Evolutionary conservation across 441 rosid genomes (phyloP).

Genomic region (Francoa sonchifolia): DNA sequence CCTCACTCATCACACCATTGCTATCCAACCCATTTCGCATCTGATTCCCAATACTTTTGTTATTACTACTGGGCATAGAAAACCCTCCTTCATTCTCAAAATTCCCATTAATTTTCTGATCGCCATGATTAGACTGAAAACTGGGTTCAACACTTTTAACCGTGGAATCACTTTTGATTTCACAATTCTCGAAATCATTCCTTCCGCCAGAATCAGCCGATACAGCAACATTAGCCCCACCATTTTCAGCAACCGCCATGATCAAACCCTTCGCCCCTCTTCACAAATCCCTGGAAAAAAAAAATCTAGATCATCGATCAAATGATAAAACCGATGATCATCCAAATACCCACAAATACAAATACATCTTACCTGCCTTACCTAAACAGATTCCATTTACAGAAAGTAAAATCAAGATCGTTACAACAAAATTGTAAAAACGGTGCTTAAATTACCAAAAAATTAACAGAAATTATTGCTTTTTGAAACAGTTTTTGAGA

Average conservation of each 20-base stretch:
- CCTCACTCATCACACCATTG: conserved; percentile 17
- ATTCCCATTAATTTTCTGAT: conserved; percentile 16
- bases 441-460: neutral
- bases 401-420: neutral
- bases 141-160: conserved; percentile 17
- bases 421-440: conserved; percentile 1
- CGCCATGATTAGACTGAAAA: conserved; percentile 14
- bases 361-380: neutral
- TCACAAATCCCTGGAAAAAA: neutral
- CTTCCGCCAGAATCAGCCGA: conserved; percentile 32
- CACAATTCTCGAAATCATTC: conserved; percentile 34
- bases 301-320: too few relatives aligned
- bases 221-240: conserved; percentile 54
- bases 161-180: conserved; percentile 28
- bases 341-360: too few relatives aligned
- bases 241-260: conserved; percentile 92
- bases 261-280: conserved; percentile 15
- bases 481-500: too few relatives aligned
- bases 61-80: neutral
- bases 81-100: conserved; percentile 9
- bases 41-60: conserved; percentile 21
- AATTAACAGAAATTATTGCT: neutral
- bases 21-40: conserved; percentile 27
- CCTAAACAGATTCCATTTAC: neutral
- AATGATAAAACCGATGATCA: too few relatives aligned